Percentiles rank a stretch among this genome's conserved stretches.
Conservation (phyloP, 129 eudicot species). For the Logfia minima region DNA sequence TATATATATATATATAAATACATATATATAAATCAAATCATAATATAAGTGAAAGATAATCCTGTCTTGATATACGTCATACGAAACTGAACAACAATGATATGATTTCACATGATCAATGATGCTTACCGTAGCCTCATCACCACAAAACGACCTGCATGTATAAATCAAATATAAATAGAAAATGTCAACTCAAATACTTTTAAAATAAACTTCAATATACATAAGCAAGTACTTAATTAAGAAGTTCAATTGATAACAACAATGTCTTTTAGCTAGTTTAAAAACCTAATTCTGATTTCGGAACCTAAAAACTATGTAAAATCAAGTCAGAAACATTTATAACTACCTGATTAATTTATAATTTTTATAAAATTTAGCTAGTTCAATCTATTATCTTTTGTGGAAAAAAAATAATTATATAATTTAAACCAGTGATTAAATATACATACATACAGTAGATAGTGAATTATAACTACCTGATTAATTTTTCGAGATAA, state of each 20-base stretch:
- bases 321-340: background rate
- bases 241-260: background rate
- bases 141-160: slow-evolving; percentile 16
- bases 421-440: background rate
- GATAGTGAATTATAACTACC: slow-evolving; percentile 31
- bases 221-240: background rate
- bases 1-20: background rate
- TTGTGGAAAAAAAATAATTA: too few species aligned
- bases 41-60: background rate
- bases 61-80: too few species aligned
- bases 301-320: background rate
- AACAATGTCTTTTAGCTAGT: background rate
- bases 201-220: background rate
- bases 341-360: too few species aligned
- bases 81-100: too few species aligned
- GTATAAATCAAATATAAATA: background rate
- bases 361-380: too few species aligned
- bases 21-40: background rate
- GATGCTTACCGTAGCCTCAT: slow-evolving; percentile 11
- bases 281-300: background rate
- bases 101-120: too few species aligned
- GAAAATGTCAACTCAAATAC: background rate
- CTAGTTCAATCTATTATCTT: too few species aligned
- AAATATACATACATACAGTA: background rate
- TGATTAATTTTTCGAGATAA: slow-evolving; percentile 57